Evolutionary conservation across 441 rosid genomes (phyloP), one percentile per base, ranked within the genome.

Genomic region (Flueggea neowawraea): DNA sequence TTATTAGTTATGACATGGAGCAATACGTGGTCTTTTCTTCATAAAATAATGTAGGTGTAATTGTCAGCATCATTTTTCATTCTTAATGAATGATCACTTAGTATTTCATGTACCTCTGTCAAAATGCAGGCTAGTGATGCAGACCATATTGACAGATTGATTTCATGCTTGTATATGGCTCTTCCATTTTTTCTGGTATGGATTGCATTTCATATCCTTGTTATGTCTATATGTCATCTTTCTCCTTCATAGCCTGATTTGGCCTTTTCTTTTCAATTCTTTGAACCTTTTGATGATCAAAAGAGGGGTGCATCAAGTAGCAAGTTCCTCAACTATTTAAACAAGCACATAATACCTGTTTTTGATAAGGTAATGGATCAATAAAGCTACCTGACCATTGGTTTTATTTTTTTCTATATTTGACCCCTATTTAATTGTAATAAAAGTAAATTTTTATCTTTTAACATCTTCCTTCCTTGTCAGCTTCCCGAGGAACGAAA

Each of bases 401-500:
- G 31, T 55, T 22, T 17, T 7, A 22, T 52, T 31, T 22, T 52
- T 57, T n/a, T 33, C 15, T 15, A 52, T 22, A 44, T 12, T 14
- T 55, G 17, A 10, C 41, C 5, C 12, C 39, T 55, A 28, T 36
- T 5, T 28, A 12, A 3, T 5, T 31, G 17, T 36, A 11, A 7
- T 28, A 54, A 7, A 12, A 5, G 41, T 36, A 31, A 50, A 10
- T 13, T 8, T 31, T 17, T 49, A 8, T 48, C 49, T 16, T 52
- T 60, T 78, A 58, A 64, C 36, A 50, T 64, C 69, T 16, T 43
- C 36, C 59, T 52, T 62, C 55, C 50, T 43, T 73, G 57, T 44
- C 87, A 95, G 99, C 98, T 95, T 73, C 99, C 91, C 9, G 97
- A 91, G 78, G 97, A 86, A 66, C 80, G 98, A 71, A 91, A 88